phyloP scores from a whole-genome alignment of 306 rosid genomes.

The Lithocarpus polystachyus region DNA sequence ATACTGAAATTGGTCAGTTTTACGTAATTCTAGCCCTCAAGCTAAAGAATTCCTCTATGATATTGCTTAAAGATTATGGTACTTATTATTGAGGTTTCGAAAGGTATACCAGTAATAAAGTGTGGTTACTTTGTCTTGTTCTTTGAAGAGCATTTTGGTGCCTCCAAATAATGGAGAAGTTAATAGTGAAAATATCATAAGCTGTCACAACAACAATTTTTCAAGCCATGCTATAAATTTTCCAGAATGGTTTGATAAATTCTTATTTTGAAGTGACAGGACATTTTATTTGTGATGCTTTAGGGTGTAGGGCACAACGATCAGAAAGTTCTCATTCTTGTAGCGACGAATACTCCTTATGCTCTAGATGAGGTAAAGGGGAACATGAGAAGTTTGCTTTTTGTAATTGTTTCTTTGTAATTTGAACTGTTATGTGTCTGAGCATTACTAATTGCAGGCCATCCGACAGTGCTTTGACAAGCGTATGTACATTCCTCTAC shows the following conservation, averaged over 20 bases:
- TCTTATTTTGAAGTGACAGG: background rate
- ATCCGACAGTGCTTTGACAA: slow-evolving; percentile 96
- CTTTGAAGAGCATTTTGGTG: background rate
- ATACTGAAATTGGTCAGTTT: background rate
- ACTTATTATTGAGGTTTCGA: background rate
- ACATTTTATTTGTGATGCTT: slow-evolving; percentile 20
- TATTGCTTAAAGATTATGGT: background rate
- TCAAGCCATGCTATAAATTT: background rate
- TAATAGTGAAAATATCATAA: background rate
- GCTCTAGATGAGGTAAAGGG: slow-evolving; percentile 87
- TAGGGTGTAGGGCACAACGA: slow-evolving; percentile 97
- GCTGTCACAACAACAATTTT: background rate
- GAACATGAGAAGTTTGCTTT: slow-evolving; percentile 11
- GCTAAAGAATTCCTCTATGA: background rate
- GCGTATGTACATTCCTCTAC: slow-evolving; percentile 97
- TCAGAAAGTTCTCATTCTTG: slow-evolving; percentile 97
- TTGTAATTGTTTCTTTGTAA: slow-evolving; percentile 3
- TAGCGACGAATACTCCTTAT: slow-evolving; percentile 97
- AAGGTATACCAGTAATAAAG: background rate
- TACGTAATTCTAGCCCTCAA: background rate
- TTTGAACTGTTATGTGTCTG: slow-evolving; percentile 18
- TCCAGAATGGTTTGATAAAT: background rate
- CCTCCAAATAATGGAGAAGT: background rate
- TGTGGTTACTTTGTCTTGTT: background rate
- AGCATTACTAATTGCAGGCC: slow-evolving; percentile 60